A percentile compares a stretch with the other conserved stretches of the same genome.
Conservation (phyloP, 768 basidiomycete genomes). For the Tricholoma flavovirens region DNA sequence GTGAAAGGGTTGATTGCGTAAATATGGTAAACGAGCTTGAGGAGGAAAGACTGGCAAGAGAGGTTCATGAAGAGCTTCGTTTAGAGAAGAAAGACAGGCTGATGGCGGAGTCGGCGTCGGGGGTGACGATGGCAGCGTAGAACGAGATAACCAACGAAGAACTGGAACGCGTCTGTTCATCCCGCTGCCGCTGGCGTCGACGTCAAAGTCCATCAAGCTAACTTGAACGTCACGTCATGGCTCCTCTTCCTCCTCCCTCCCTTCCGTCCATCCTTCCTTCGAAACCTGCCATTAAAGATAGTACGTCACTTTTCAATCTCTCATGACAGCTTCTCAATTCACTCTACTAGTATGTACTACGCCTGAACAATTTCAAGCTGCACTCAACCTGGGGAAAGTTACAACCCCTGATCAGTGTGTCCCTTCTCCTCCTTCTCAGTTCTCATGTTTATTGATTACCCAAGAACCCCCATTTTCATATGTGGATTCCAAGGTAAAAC, state of each 20-base stretch:
- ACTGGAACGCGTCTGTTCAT: slow-evolving; percentile 21
- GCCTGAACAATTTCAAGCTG: slow-evolving; percentile 45
- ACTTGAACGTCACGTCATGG: slow-evolving; percentile 25
- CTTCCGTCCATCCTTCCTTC: slow-evolving; percentile 50
- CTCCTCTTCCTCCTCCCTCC: neutral
- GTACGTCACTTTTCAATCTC: slow-evolving; percentile 25
- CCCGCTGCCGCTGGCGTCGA: neutral
- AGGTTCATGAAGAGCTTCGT: slow-evolving; percentile 44
- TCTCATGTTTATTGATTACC: neutral
- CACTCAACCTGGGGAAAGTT: slow-evolving; percentile 44
- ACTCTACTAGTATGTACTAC: slow-evolving; percentile 43
- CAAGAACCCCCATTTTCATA: slow-evolving; percentile 77
- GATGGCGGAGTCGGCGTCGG: slow-evolving; percentile 24
- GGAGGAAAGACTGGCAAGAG: slow-evolving; percentile 33
- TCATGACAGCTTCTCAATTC: slow-evolving; percentile 1
- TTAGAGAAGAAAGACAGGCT: slow-evolving; percentile 33
- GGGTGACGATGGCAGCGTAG: slow-evolving; percentile 12
- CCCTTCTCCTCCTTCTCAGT: neutral
- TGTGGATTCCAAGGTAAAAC: slow-evolving; percentile 54
- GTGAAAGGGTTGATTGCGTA: slow-evolving; percentile 42
- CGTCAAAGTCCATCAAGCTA: slow-evolving; percentile 3
- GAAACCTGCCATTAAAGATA: slow-evolving; percentile 44
- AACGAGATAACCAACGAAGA: slow-evolving; percentile 40
- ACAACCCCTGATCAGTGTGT: slow-evolving; percentile 64
- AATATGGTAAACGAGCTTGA: slow-evolving; percentile 34